phyloP scores from a whole-genome alignment of 805 yeast species.

The Kuraishia borneana region DNA sequence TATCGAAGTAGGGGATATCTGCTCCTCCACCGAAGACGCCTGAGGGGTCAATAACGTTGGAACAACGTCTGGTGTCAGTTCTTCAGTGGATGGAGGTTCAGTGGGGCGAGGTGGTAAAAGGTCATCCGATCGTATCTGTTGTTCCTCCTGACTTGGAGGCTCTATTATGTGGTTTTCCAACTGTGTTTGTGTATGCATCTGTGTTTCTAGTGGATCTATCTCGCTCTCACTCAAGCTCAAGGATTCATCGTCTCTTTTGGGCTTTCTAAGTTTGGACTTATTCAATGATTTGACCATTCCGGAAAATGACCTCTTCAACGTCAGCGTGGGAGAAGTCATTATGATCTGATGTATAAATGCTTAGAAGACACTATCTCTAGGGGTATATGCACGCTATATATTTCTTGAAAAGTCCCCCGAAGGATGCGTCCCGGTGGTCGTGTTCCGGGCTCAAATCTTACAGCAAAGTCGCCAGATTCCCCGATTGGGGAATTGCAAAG shows the following conservation, averaged over 20 bases:
- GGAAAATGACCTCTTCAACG: slow-evolving; percentile 3
- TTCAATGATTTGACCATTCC: slow-evolving; percentile 2
- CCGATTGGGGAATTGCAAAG: background rate
- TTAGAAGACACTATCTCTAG: background rate
- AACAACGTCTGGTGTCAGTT: no score
- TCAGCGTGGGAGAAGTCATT: background rate
- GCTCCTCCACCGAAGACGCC: background rate
- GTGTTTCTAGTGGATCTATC: no score
- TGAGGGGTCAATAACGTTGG: background rate
- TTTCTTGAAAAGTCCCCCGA: background rate
- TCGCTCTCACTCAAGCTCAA: no score
- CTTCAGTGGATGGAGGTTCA: no score
- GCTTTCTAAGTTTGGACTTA: background rate
- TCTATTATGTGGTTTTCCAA: no score
- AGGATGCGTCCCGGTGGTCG: background rate
- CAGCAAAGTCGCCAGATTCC: background rate
- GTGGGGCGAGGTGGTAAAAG: no score
- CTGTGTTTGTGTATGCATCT: no score
- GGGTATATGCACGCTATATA: background rate
- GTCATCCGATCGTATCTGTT: no score
- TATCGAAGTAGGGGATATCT: background rate
- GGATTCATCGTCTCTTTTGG: background rate
- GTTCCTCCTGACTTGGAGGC: no score
- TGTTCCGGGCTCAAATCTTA: background rate
- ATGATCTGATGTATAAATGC: background rate